Conservation (phyloP, 208 protist species). For the Porcisia hertigi region DNA sequence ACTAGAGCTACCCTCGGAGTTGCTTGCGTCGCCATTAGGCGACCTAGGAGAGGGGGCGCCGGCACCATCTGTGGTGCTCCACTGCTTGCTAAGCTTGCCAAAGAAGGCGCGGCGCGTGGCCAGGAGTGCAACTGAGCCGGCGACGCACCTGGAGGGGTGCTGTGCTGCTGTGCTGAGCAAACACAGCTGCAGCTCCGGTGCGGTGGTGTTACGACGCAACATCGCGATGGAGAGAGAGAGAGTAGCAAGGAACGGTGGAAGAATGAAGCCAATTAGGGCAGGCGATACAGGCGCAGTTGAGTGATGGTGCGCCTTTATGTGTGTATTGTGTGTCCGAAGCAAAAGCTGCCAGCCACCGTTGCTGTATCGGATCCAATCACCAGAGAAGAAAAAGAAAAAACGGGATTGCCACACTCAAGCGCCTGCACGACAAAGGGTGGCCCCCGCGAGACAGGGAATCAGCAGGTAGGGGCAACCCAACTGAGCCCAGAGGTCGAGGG, state of each 20-base stretch:
- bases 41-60: not conserved
- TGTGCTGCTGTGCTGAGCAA: constrained; percentile 4
- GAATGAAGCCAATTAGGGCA: not conserved
- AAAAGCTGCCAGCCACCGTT: not conserved
- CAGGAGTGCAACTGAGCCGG: constrained; percentile 4
- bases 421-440: not conserved
- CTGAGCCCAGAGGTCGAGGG: not conserved
- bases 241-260: not conserved
- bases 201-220: constrained; percentile 18
- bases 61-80: not conserved
- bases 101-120: constrained; percentile 19
- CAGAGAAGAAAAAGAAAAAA: not conserved
- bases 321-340: too few species aligned
- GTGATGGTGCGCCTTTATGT: too few species aligned
- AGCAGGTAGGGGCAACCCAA: not conserved
- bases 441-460: not conserved
- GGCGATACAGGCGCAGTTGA: not conserved
- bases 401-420: not conserved
- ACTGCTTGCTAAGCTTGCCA: constrained; percentile 24
- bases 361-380: not conserved
- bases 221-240: not conserved
- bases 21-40: constrained; percentile 5
- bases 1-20: constrained; percentile 1
- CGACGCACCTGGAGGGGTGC: not conserved
- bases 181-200: constrained; percentile 20